phyloP scores from a whole-genome alignment of 2,329 filamentous ascomycete genomes.

The Thelonectria blattea region DNA sequence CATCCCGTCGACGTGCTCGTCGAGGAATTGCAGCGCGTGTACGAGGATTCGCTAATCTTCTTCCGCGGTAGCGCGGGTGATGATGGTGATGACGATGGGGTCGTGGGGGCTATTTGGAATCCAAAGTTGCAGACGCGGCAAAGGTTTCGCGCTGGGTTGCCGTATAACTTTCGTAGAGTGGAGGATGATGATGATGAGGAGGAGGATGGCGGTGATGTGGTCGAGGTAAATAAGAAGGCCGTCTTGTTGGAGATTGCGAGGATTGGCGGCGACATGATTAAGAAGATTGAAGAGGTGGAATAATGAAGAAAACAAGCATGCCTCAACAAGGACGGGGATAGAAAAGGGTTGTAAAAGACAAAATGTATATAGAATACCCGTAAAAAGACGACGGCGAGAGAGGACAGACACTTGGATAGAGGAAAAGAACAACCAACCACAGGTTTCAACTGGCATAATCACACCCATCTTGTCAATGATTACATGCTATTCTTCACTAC shows the following conservation, averaged over 20 bases:
- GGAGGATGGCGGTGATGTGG: slow-evolving; percentile 52
- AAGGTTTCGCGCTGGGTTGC: slow-evolving; percentile 72
- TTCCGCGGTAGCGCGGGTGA: slow-evolving; percentile 68
- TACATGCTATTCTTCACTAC: slow-evolving; percentile 13
- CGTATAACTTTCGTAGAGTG: slow-evolving; percentile 59
- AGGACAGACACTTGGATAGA: slow-evolving; percentile 6
- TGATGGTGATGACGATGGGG: slow-evolving; percentile 53
- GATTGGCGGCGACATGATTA: slow-evolving; percentile 70
- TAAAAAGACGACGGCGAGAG: neutral
- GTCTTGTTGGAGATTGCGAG: slow-evolving; percentile 77
- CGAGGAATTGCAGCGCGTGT: slow-evolving; percentile 69
- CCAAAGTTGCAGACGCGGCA: slow-evolving; percentile 57
- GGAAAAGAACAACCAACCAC: neutral
- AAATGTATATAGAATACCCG: slow-evolving; percentile 20
- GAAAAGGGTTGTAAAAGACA: slow-evolving; percentile 7
- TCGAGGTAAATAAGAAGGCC: slow-evolving; percentile 69
- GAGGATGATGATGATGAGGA: slow-evolving; percentile 30
- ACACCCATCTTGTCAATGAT: neutral
- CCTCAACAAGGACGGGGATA: slow-evolving; percentile 7
- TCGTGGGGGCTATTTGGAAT: slow-evolving; percentile 66
- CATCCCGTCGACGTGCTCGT: slow-evolving; percentile 70
- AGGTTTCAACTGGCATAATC: neutral
- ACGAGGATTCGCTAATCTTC: slow-evolving; percentile 75
- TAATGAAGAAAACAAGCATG: slow-evolving; percentile 13
- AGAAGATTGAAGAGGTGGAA: slow-evolving; percentile 62